A percentile compares a stretch with the other conserved stretches of the same genome.
Evolutionary conservation across 108 stramenopile species (phyloP).

Genomic region (Cylindrotheca closterium): DNA sequence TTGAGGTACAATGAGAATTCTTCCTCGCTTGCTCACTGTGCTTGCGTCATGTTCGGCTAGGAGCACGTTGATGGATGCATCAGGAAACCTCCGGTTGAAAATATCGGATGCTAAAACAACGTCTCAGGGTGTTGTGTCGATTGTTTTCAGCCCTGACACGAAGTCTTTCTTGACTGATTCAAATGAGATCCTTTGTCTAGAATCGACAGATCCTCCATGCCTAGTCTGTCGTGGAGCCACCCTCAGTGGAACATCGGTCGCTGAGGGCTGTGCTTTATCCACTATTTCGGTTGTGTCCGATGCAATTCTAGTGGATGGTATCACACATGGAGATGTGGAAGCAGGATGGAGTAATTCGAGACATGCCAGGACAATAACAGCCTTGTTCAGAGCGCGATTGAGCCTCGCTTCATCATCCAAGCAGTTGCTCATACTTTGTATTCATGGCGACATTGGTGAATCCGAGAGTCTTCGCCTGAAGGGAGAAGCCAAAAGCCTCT

Average conservation of each 20-base stretch:
- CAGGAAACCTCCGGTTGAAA: slow-evolving; percentile 49
- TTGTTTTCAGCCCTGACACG: slow-evolving; percentile 69
- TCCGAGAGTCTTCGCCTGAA: slow-evolving; percentile 30
- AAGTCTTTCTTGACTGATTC: slow-evolving; percentile 23
- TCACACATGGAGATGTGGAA: slow-evolving; percentile 74
- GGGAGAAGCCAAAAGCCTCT: slow-evolving; percentile 50
- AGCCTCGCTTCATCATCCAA: neutral
- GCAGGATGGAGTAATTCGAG: slow-evolving; percentile 64
- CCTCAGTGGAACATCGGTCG: slow-evolving; percentile 32
- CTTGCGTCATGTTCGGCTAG: slow-evolving; percentile 4
- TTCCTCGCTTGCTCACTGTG: neutral
- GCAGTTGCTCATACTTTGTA: slow-evolving; percentile 54
- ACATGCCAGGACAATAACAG: slow-evolving; percentile 74
- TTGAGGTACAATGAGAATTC: slow-evolving; percentile 2
- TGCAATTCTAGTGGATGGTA: slow-evolving; percentile 63
- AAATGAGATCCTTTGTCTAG: slow-evolving; percentile 22
- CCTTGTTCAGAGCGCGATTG: slow-evolving; percentile 60
- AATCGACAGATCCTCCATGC: slow-evolving; percentile 23
- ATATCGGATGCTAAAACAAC: slow-evolving; percentile 31
- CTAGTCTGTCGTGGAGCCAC: slow-evolving; percentile 59
- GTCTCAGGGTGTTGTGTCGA: slow-evolving; percentile 49
- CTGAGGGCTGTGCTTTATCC: slow-evolving; percentile 53
- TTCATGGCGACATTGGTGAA: slow-evolving; percentile 32
- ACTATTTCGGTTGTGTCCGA: slow-evolving; percentile 52
- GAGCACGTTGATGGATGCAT: slow-evolving; percentile 48